Percentiles rank a stretch among this genome's conserved stretches.
These are phyloP conservation scores for Heterobasidion parviporum DNA, from an alignment of 1,284 basidiomycete genomes.

Conservation along the genomic window DNA sequence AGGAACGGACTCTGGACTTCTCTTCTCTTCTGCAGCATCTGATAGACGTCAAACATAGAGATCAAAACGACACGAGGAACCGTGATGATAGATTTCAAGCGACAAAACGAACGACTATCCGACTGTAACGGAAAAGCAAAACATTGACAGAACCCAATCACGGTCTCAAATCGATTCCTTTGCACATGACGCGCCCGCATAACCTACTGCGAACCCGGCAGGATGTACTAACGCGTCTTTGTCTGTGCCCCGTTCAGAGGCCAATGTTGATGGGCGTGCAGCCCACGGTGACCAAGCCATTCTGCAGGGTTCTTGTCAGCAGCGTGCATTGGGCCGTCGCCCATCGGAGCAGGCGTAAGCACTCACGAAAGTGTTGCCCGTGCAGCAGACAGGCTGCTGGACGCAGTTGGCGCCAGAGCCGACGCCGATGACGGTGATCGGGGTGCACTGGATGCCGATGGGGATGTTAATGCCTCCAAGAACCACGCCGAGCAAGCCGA, in stretches of 20 bases:
- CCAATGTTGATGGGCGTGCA: slow-evolving; percentile 30
- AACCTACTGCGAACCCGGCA: too few relatives aligned
- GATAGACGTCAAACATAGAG: too few relatives aligned
- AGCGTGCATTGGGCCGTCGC: not conserved
- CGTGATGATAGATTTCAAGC: too few relatives aligned
- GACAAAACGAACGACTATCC: too few relatives aligned
- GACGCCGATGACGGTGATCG: slow-evolving; percentile 13
- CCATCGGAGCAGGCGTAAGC: not conserved
- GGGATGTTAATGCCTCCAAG: slow-evolving; percentile 11
- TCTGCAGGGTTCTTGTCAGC: slow-evolving; percentile 12
- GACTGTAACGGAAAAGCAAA: too few relatives aligned
- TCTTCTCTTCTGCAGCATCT: too few relatives aligned
- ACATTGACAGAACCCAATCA: too few relatives aligned
- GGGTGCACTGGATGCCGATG: slow-evolving; percentile 18
- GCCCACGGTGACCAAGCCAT: slow-evolving; percentile 29
- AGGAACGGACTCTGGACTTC: too few relatives aligned
- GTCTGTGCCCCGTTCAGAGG: slow-evolving; percentile 12
- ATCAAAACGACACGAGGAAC: too few relatives aligned
- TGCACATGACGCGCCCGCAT: too few relatives aligned
- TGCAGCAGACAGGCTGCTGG: slow-evolving; percentile 20
- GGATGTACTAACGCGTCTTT: too few relatives aligned
- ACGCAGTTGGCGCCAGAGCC: slow-evolving; percentile 13
- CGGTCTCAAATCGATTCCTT: too few relatives aligned
- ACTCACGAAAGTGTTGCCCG: slow-evolving; percentile 18
- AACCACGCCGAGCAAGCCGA: slow-evolving; percentile 15